A percentile compares a stretch with the other conserved stretches of the same genome.
Conservation (phyloP, 345 rosid species). For the Aquilaria yunnanensis region DNA sequence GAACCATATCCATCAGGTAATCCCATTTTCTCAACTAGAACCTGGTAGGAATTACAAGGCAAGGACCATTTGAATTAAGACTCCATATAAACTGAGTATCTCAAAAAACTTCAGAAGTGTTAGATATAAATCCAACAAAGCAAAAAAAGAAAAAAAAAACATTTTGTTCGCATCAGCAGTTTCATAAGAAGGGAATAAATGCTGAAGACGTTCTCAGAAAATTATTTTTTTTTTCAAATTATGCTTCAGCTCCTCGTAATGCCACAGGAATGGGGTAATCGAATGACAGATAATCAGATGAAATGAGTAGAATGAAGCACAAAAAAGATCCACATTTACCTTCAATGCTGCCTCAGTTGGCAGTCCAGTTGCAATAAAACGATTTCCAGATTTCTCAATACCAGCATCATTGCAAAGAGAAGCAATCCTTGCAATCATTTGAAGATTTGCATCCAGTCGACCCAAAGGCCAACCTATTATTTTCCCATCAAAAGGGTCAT, state of each 20-base stretch:
- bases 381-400: constrained; percentile 61
- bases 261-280: too few species aligned
- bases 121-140: not conserved
- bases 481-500: constrained; percentile 74
- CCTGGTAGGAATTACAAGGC: constrained; percentile 35
- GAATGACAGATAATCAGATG: too few species aligned
- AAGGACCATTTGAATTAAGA: too few species aligned
- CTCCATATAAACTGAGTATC: too few species aligned
- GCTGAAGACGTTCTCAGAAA: too few species aligned
- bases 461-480: constrained; percentile 67
- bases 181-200: too few species aligned
- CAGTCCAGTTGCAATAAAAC: constrained; percentile 64
- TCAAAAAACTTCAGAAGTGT: too few species aligned
- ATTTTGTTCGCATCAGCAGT: too few species aligned
- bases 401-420: constrained; percentile 87
- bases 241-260: too few species aligned
- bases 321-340: constrained; percentile 29
- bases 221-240: too few species aligned
- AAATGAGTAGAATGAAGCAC: not conserved
- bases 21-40: constrained; percentile 96
- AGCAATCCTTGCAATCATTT: constrained; percentile 81
- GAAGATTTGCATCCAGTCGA: constrained; percentile 80
- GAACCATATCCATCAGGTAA: constrained; percentile 48
- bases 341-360: constrained; percentile 99
- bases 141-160: constrained; percentile 3